phyloP scores from a whole-genome alignment of 78 protist species.

The Reticulomyxa filosa region DNA sequence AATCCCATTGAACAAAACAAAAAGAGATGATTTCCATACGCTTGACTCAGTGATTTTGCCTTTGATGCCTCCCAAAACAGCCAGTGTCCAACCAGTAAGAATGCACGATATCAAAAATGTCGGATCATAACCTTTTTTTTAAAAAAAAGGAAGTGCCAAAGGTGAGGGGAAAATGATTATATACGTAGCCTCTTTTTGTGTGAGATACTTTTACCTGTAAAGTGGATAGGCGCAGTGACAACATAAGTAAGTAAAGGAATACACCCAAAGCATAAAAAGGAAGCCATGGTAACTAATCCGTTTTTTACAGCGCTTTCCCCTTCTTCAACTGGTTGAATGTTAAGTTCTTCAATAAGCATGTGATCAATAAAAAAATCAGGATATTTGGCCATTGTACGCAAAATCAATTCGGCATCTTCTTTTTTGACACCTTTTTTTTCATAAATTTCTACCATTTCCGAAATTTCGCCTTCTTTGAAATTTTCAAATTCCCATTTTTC shows the following conservation, averaged over 20 bases:
- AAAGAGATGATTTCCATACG: too few species aligned
- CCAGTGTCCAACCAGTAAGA: neutral
- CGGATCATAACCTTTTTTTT: neutral
- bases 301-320: neutral
- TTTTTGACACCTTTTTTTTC: conserved; percentile 29
- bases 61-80: neutral
- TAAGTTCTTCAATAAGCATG: conserved; percentile 29
- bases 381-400: conserved; percentile 4
- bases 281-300: neutral
- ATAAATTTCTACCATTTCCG: conserved; percentile 36
- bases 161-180: neutral
- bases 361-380: neutral
- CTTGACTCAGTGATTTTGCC: conserved; percentile 1
- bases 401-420: conserved; percentile 19
- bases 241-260: neutral
- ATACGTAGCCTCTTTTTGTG: too few species aligned
- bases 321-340: conserved; percentile 13
- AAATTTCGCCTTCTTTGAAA: conserved; percentile 13
- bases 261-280: neutral
- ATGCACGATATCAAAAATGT: neutral
- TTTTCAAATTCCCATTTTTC: conserved; percentile 33
- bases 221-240: neutral
- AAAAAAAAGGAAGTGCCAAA: neutral
- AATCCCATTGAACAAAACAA: too few species aligned
- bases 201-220: too few species aligned